Conservation (phyloP, 2,329 filamentous ascomycete genomes). For the Aureobasidium namibiae region DNA sequence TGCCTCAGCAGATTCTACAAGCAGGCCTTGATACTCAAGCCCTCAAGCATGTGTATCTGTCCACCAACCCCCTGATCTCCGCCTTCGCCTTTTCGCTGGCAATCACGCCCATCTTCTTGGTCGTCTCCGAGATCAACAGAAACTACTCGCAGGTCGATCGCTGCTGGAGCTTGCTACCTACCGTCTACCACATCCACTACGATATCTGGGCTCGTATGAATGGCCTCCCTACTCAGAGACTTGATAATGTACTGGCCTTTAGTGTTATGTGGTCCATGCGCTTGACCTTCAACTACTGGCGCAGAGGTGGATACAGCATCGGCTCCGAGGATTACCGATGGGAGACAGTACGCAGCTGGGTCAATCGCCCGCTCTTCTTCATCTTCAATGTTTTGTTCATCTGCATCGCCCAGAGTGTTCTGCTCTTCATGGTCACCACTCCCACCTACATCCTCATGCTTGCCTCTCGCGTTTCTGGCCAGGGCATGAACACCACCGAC, state of each 20-base stretch:
- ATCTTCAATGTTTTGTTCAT: slow-evolving; percentile 88
- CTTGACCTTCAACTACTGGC: slow-evolving; percentile 94
- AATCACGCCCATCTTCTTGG: slow-evolving; percentile 62
- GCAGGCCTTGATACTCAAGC: slow-evolving; percentile 52
- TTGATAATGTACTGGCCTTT: slow-evolving; percentile 66
- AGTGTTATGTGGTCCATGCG: slow-evolving; percentile 64
- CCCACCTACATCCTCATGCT: slow-evolving; percentile 81
- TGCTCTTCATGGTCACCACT: slow-evolving; percentile 70
- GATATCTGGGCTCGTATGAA: slow-evolving; percentile 71
- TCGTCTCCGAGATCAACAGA: slow-evolving; percentile 74
- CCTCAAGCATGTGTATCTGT: slow-evolving; percentile 64
- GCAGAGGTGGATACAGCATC: slow-evolving; percentile 80
- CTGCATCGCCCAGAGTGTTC: slow-evolving; percentile 61
- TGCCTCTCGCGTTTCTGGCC: slow-evolving; percentile 51
- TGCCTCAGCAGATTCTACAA: slow-evolving; percentile 41
- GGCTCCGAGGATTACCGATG: slow-evolving; percentile 96
- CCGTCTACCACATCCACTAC: slow-evolving; percentile 79
- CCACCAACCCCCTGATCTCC: slow-evolving; percentile 78
- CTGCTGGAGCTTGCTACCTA: slow-evolving; percentile 81
- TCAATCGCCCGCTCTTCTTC: slow-evolving; percentile 62
- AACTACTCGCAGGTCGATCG: slow-evolving; percentile 98
- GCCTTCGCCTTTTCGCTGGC: slow-evolving; percentile 64
- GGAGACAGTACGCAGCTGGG: slow-evolving; percentile 61
- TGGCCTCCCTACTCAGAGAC: slow-evolving; percentile 58
- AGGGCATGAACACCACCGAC: slow-evolving; percentile 45